These are phyloP conservation scores for Leccinum barrowsii DNA, from an alignment of 768 basidiomycete genomes.

Conservation along the genomic window DNA sequence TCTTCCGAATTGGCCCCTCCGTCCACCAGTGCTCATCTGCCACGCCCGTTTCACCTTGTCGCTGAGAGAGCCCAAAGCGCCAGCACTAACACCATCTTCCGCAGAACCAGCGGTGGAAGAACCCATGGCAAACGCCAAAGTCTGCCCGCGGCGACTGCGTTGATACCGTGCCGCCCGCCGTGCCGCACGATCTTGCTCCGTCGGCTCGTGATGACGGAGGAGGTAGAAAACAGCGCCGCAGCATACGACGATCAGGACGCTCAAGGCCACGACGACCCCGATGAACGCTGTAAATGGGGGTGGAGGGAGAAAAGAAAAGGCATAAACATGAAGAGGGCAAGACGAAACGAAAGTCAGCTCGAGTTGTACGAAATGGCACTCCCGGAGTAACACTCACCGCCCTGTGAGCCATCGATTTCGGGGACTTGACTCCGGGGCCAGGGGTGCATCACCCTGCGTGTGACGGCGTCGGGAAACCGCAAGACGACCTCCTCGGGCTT, in stretches of 20 bases:
- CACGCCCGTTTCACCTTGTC: slow-evolving; percentile 26
- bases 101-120: not conserved
- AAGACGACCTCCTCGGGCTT: not conserved
- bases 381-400: slow-evolving; percentile 34
- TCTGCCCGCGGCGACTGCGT: slow-evolving; percentile 22
- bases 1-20: slow-evolving; percentile 17
- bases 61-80: slow-evolving; percentile 20
- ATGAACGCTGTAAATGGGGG: slow-evolving; percentile 47
- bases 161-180: slow-evolving; percentile 33
- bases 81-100: not conserved
- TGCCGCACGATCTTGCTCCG: slow-evolving; percentile 36
- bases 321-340: not conserved
- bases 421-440: slow-evolving; percentile 34
- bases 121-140: slow-evolving; percentile 12
- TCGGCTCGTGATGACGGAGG: slow-evolving; percentile 46
- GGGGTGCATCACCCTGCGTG: slow-evolving; percentile 1
- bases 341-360: not conserved
- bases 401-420: slow-evolving; percentile 47
- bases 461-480: not conserved
- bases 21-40: not conserved
- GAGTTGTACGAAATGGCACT: not conserved
- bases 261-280: slow-evolving; percentile 53
- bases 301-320: not conserved
- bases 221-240: slow-evolving; percentile 55
- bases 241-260: slow-evolving; percentile 49